Evolutionary conservation across 768 basidiomycete species (phyloP), one percentile per base, ranked within the genome.

Genomic region (Lepiota brunneoincarnata): DNA sequence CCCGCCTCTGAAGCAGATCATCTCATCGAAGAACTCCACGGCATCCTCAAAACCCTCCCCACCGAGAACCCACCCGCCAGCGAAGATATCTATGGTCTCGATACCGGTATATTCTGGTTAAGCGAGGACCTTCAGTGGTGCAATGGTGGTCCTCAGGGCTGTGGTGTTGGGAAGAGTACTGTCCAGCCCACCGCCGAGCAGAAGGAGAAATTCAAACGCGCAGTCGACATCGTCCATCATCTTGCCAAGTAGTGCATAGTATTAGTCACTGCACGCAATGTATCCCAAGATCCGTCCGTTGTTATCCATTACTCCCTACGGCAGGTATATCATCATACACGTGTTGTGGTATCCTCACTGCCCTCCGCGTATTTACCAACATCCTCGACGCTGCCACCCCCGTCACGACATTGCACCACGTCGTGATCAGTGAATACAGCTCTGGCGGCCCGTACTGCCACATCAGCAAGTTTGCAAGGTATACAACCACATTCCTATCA

Each of bases 41-140:
- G 18, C 4, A 86, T 91, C 66, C 67, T 92, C 52, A 81, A 82
- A 63, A 59, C 62, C 0, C 59, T 90, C 35, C 87, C 86, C 2
- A 78, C 70, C 1, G 82, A 83, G 62, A 43, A 60, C 1, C 80
- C 83, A 24, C 77, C 78, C 0, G 86, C 84, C 1, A 81, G 79
- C 41, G 72, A 87, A 66, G 89, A 92, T 62, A 84, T 91, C 49
- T 92, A 92, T 58, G 84, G 84, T 1, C 57, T 82, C 58, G 75
- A 89, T 64, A 85, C 76, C 7, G 82, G 84, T 66, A 88, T 90
- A 56, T 70, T 77, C 5, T 86, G 80, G 71, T 74, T 69, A 6
- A 80, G 78, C 58, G 76, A 80, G 0, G 79, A 82, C 59, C 64
- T 88, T 15, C 59, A 73, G 65, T 89, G 87, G 87, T 63, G 51